Conservation (phyloP, 2,329 filamentous ascomycete genomes). For the Albophoma yamanashiensis region DNA sequence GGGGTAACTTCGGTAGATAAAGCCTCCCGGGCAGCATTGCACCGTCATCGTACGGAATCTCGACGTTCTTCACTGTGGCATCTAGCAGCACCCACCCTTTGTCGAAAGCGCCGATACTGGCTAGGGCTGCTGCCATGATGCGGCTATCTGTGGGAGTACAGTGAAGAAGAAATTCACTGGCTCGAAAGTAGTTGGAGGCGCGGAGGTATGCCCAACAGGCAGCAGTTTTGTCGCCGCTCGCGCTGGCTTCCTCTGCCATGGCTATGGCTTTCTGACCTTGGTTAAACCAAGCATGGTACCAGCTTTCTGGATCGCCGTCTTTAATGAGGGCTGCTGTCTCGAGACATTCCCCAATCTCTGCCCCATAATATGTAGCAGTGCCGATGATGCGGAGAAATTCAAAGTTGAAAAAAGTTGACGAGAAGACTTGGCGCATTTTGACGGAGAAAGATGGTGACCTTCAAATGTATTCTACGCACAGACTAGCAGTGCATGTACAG, state of each 20-base stretch:
- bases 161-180: constrained; percentile 20
- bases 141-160: constrained; percentile 12
- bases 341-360: constrained; percentile 28
- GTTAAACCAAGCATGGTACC: constrained; percentile 24
- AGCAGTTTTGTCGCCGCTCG: constrained; percentile 14
- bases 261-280: constrained; percentile 19
- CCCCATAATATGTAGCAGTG: constrained; percentile 21
- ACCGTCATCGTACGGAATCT: constrained; percentile 26
- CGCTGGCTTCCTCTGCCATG: constrained; percentile 21
- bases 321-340: constrained; percentile 25
- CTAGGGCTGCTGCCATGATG: constrained; percentile 14
- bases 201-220: constrained; percentile 27
- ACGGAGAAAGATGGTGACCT: constrained; percentile 8
- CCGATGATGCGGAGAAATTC: constrained; percentile 29
- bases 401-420: constrained; percentile 28
- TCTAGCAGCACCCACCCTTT: constrained; percentile 18
- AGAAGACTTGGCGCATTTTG: constrained; percentile 20
- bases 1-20: constrained; percentile 18
- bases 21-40: constrained; percentile 24
- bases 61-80: constrained; percentile 13
- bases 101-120: constrained; percentile 12
- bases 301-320: constrained; percentile 24
- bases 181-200: constrained; percentile 28
- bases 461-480: not conserved
- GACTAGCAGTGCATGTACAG: not conserved